Percentiles rank a stretch among this genome's conserved stretches.
Evolutionary conservation across 345 rosid species (phyloP).

Genomic region (Combretum micranthum): DNA sequence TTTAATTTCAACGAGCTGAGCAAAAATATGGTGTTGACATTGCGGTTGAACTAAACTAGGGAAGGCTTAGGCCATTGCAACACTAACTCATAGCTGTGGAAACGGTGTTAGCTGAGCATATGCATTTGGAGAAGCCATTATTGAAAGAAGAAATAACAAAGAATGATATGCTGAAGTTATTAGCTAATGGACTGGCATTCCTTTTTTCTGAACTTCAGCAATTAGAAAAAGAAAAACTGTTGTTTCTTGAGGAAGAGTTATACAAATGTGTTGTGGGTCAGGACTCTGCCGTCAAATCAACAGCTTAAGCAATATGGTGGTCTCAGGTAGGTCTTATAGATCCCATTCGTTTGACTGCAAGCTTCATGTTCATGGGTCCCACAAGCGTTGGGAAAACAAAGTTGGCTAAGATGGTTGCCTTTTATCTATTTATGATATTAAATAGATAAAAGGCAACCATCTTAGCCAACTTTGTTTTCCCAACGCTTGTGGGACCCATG

Average conservation of each 20-base stretch:
- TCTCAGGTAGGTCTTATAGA: slow-evolving; percentile 90
- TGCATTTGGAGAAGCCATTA: slow-evolving; percentile 75
- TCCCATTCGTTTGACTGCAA: slow-evolving; percentile 83
- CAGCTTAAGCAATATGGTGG: slow-evolving; percentile 84
- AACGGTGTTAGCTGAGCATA: slow-evolving; percentile 66
- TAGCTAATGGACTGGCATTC: slow-evolving; percentile 89
- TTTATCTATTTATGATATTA: slow-evolving; percentile 70
- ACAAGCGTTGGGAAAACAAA: slow-evolving; percentile 93
- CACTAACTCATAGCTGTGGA: slow-evolving; percentile 72
- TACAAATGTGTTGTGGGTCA: slow-evolving; percentile 81
- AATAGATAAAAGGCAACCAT: slow-evolving; percentile 74
- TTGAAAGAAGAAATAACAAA: slow-evolving; percentile 81
- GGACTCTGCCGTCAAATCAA: slow-evolving; percentile 70
- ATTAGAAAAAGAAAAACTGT: slow-evolving; percentile 70
- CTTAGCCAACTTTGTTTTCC: slow-evolving; percentile 88
- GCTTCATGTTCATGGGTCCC: slow-evolving; percentile 94
- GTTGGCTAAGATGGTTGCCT: slow-evolving; percentile 73
- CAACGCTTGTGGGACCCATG: slow-evolving; percentile 92
- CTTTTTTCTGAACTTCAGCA: slow-evolving; percentile 78
- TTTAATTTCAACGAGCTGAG: slow-evolving; percentile 86
- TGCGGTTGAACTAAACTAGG: slow-evolving; percentile 83
- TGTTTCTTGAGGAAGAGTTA: slow-evolving; percentile 66
- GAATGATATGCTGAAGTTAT: slow-evolving; percentile 74
- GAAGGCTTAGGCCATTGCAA: slow-evolving; percentile 73
- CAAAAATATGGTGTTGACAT: slow-evolving; percentile 86